Conservation (phyloP, 169 alveolate species). For the Plasmodium falciparum region DNA sequence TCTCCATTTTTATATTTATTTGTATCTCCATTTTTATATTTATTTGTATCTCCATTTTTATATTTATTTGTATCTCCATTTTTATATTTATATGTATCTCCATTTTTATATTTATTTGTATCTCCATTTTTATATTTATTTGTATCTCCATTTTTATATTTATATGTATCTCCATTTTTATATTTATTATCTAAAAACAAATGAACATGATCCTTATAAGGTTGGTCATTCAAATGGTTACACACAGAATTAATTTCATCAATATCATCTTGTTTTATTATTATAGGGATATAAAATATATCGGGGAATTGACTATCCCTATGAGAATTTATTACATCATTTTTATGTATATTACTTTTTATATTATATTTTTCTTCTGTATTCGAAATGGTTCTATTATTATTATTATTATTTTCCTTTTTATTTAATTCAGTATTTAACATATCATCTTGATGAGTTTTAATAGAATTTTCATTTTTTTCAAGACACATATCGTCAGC, state of each 20-base stretch:
- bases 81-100: not conserved
- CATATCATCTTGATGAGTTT: too few species aligned
- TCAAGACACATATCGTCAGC: not conserved
- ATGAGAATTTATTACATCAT: slow-evolving; percentile 11
- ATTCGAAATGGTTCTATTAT: too few species aligned
- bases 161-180: not conserved
- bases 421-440: too few species aligned
- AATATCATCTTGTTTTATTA: slow-evolving; percentile 17
- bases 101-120: not conserved
- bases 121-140: not conserved
- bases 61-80: not conserved
- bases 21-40: not conserved
- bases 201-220: not conserved
- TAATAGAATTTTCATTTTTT: not conserved
- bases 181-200: not conserved
- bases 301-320: slow-evolving; percentile 80
- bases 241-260: not conserved
- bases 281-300: slow-evolving; percentile 63
- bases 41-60: not conserved
- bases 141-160: not conserved
- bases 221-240: not conserved
- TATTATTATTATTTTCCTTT: not conserved
- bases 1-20: not conserved
- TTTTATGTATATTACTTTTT: not conserved
- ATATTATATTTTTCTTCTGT: not conserved